phyloP scores from a whole-genome alignment of 2,329 filamentous ascomycete species.

The Phialophora expanda region DNA sequence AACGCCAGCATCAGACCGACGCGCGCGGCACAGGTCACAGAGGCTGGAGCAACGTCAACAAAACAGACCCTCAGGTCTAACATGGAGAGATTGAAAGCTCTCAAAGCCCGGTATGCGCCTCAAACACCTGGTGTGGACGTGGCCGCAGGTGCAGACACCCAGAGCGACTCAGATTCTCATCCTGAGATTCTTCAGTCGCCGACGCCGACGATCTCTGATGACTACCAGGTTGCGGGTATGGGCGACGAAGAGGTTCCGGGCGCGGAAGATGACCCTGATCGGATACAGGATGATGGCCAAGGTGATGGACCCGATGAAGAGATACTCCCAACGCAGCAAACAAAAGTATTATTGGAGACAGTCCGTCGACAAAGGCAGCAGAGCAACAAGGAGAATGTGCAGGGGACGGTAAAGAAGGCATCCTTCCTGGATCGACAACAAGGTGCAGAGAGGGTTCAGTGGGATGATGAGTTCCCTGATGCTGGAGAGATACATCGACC shows the following conservation, averaged over 20 bases:
- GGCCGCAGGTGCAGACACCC: not conserved
- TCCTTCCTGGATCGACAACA: conserved; percentile 33
- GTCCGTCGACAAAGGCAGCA: conserved; percentile 25
- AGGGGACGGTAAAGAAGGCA: conserved; percentile 15
- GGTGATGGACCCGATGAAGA: conserved; percentile 7
- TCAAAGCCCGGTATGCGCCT: not conserved
- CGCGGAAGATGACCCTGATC: not conserved
- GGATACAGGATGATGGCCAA: not conserved
- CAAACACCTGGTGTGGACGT: not conserved
- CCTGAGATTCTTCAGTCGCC: not conserved
- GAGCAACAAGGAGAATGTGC: conserved; percentile 32
- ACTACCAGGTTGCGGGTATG: not conserved
- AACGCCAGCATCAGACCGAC: not conserved
- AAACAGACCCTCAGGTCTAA: not conserved
- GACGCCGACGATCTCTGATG: not conserved
- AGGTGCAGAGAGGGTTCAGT: conserved; percentile 25
- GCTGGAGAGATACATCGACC: conserved; percentile 10
- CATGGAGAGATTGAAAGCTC: not conserved
- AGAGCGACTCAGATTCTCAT: not conserved
- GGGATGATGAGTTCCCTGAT: conserved; percentile 14
- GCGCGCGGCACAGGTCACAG: not conserved
- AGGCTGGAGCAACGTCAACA: not conserved
- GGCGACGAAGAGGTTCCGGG: not conserved
- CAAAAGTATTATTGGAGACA: conserved; percentile 19
- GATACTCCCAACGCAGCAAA: conserved; percentile 28